Base-by-base conservation (phyloP, 2,329 filamentous ascomycete species). In the Ceratocystis eucalypticola region DNA sequence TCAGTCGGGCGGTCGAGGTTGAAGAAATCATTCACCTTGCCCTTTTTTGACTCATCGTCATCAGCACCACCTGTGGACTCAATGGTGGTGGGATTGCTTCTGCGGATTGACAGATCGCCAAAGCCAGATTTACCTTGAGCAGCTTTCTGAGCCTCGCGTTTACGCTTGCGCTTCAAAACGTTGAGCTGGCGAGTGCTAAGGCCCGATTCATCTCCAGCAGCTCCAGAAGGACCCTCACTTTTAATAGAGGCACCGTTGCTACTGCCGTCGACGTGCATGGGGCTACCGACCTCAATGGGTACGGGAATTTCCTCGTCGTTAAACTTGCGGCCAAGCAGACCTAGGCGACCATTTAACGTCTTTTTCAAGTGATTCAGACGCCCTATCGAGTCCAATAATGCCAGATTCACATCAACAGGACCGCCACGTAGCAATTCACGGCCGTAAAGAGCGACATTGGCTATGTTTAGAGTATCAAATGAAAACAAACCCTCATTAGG, bases 121-220 rank as follows among this genome's bases (percentile, higher is more conserved):
- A 96, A 88, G 0, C 89, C 87, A 65, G 90, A 87, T 74, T 96
- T 97, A 70, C 88, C 93, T 67, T 92, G 82, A 0, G 82, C 90
- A 64, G 93, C 90, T 72, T 91, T 88, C 74, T 94, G 91, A 2
- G 91, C 87, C 71, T 95, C 90, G 71, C 88, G 85, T 76, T 97
- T 99, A 55, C 91, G 86, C 74, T 97, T 96, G 55, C 94, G 85
- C 76, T 97, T 97, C 8, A 99, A 78, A 64, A 94, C 90, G 72
- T 99, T 99, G 22, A 96, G 83, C 72, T 99, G 94, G 53, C 94
- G 85, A 68, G 94, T 93, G 77, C 94, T 97, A 64, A 99, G 80
- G 2, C 86, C 86, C 3, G 82, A 76, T 72, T 91, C 88, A 69
- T 90, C 88, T 1, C 79, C 65, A 64, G 78, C 64, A 55, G 76